Evolutionary conservation across 495 filamentous ascomycete genomes (phyloP).

Genomic region (Aspergillus bridgeri): DNA sequence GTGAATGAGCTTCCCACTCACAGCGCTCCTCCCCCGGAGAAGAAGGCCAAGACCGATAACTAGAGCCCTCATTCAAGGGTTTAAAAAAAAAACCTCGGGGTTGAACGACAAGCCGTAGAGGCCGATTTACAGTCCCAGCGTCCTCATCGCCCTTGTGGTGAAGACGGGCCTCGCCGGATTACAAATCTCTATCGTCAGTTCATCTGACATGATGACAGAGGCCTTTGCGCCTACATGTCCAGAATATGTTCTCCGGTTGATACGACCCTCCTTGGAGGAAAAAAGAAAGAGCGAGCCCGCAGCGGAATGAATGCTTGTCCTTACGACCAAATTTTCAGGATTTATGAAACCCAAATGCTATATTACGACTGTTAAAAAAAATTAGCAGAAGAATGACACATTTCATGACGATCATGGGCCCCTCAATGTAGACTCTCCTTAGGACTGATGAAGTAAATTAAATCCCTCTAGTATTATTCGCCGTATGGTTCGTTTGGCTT

Average conservation of each 20-base stretch:
- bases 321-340: background rate
- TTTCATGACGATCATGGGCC: background rate
- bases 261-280: background rate
- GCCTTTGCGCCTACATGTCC: background rate
- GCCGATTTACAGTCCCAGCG: background rate
- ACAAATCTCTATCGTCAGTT: background rate
- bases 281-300: background rate
- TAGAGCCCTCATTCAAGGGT: constrained; percentile 18
- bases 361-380: background rate
- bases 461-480: background rate
- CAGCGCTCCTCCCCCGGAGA: constrained; percentile 44
- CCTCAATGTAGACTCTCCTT: background rate
- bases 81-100: background rate
- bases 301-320: background rate
- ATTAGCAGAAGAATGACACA: background rate
- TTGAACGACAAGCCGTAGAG: background rate
- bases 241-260: background rate
- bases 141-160: background rate
- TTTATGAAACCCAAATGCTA: background rate
- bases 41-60: constrained; percentile 50
- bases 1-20: constrained; percentile 49
- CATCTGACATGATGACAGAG: background rate
- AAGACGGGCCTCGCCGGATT: background rate
- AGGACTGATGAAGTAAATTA: no score
- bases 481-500: background rate